A percentile compares a stretch with the other conserved stretches of the same genome.
phyloP scores from a whole-genome alignment of 768 basidiomycete species.

The Rhizopogon vinicolor region DNA sequence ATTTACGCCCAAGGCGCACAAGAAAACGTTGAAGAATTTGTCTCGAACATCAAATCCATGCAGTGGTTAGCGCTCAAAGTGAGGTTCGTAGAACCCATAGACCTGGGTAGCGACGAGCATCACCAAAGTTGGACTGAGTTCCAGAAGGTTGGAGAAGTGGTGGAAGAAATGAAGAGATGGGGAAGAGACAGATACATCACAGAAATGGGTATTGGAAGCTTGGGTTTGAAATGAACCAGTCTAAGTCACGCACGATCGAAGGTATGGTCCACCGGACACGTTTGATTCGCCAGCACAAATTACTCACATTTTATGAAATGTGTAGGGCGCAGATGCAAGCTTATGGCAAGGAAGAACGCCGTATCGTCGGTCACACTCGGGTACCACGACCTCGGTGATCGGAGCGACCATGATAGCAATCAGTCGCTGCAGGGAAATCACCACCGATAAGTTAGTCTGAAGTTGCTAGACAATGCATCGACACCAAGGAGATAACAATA shows the following conservation, averaged over 20 bases:
- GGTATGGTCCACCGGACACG: no score
- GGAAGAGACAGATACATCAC: conserved; percentile 53
- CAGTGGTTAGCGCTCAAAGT: conserved; percentile 72
- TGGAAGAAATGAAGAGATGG: conserved; percentile 59
- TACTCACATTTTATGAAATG: no score
- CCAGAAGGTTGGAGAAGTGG: conserved; percentile 64
- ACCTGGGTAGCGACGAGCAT: not conserved
- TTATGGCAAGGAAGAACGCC: no score
- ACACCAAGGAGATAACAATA: no score
- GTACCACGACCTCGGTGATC: no score
- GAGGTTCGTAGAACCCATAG: conserved; percentile 51
- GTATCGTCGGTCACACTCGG: no score
- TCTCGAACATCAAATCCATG: conserved; percentile 65
- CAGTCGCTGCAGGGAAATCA: no score
- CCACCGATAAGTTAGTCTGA: no score
- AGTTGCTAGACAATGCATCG: no score
- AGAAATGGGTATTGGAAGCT: conserved; percentile 62
- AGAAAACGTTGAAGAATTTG: conserved; percentile 56
- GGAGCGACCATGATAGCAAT: no score
- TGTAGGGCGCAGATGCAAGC: no score
- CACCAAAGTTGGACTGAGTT: conserved; percentile 50
- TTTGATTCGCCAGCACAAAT: no score
- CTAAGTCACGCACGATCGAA: not conserved
- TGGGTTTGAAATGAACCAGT: not conserved
- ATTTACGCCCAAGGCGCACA: conserved; percentile 64